Percentiles rank a stretch among this genome's conserved stretches.
Evolutionary conservation across 495 filamentous ascomycete species (phyloP).

Genomic region (Saxophila tyrrhenica): DNA sequence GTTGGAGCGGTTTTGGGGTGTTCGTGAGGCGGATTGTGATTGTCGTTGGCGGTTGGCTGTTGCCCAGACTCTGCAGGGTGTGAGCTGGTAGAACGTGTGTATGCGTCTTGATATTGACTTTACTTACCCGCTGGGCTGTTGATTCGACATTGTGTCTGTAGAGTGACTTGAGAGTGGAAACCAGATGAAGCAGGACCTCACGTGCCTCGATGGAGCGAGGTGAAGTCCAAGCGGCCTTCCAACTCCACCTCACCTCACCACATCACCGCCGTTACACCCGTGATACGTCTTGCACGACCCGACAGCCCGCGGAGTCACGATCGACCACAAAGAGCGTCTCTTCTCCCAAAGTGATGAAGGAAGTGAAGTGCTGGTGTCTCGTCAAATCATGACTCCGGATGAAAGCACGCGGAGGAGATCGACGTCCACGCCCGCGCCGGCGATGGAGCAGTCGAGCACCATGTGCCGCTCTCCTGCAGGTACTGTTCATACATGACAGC

Average conservation of each 20-base stretch:
- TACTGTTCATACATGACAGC: too few species aligned
- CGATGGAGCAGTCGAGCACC: too few species aligned
- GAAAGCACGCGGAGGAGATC: background rate
- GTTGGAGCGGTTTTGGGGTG: conserved; percentile 15
- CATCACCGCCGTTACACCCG: too few species aligned
- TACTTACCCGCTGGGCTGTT: conserved; percentile 7
- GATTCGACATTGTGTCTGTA: conserved; percentile 2
- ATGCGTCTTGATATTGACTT: background rate
- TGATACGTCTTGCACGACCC: too few species aligned
- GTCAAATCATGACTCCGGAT: background rate
- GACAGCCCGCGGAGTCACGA: too few species aligned
- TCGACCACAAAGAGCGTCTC: too few species aligned
- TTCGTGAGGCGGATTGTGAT: conserved; percentile 11
- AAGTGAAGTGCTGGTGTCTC: too few species aligned
- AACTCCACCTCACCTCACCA: too few species aligned
- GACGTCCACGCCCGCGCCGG: background rate
- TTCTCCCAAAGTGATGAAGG: too few species aligned
- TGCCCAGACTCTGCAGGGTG: background rate
- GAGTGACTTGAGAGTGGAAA: background rate
- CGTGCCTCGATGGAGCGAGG: background rate
- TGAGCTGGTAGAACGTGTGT: background rate
- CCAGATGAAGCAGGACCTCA: background rate
- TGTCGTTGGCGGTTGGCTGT: background rate
- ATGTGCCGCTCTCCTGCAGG: background rate
- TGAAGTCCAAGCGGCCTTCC: background rate